Conservation (phyloP, 1,284 basidiomycete species). For the Rhodotorula sp. region DNA sequence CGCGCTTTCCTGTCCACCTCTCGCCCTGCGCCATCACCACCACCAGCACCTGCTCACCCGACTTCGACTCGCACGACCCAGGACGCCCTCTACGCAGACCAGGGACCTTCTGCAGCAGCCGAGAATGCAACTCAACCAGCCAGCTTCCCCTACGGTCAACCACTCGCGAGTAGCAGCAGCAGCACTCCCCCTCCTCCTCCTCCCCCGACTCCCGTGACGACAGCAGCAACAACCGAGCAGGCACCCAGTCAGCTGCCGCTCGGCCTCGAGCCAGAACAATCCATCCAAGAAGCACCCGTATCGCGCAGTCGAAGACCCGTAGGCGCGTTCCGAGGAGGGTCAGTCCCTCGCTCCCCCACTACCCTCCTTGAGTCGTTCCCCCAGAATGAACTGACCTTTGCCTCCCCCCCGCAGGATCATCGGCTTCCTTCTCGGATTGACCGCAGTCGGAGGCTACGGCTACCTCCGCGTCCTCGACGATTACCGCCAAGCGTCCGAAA, state of each 20-base stretch:
- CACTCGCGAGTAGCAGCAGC: neutral
- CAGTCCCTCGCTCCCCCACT: neutral
- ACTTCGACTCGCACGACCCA: neutral
- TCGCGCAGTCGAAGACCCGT: conserved; percentile 18
- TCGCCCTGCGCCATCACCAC: neutral
- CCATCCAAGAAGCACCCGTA: conserved; percentile 1
- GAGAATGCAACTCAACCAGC: neutral
- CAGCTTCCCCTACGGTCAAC: conserved; percentile 4
- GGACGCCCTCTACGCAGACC: conserved; percentile 3
- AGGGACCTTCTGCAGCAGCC: neutral
- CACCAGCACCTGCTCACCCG: neutral
- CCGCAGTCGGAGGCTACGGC: conserved; percentile 23
- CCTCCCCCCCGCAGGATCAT: conserved; percentile 2
- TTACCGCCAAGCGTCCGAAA: conserved; percentile 14
- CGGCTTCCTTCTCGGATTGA: conserved; percentile 20
- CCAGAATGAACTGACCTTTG: neutral
- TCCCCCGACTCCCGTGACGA: neutral
- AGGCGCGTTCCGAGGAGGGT: conserved; percentile 35
- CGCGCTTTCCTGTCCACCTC: neutral
- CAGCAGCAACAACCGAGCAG: neutral
- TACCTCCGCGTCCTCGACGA: conserved; percentile 29
- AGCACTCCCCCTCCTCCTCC: neutral
- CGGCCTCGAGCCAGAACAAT: conserved; percentile 5
- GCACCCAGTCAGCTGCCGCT: neutral
- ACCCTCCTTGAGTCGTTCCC: neutral